phyloP scores from a whole-genome alignment of 2,329 filamentous ascomycete genomes.

The Monilinia vaccinii-corymbosi region DNA sequence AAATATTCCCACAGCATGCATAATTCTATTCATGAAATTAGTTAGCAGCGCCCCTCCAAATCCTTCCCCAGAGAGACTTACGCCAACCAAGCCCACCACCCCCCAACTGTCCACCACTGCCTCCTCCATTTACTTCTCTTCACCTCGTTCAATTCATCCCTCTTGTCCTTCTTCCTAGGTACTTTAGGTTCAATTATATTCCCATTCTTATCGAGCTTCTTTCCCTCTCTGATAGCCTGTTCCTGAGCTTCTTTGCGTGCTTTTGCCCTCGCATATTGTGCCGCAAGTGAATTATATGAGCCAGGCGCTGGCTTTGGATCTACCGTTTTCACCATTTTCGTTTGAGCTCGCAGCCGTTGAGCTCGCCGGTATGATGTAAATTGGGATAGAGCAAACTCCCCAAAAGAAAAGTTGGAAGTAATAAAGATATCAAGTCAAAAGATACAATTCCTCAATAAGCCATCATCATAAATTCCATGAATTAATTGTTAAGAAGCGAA shows the following conservation, averaged over 20 bases:
- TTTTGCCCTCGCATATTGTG: constrained; percentile 28
- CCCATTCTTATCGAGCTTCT: constrained; percentile 10
- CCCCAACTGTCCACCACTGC: constrained; percentile 27
- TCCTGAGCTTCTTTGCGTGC: constrained; percentile 25
- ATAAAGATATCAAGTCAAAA: neutral
- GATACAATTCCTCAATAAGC: neutral
- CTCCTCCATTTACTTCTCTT: constrained; percentile 22
- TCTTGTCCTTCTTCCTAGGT: constrained; percentile 19
- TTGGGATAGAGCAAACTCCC: neutral
- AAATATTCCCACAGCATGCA: constrained; percentile 75
- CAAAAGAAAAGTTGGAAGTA: neutral
- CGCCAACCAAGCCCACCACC: constrained; percentile 29
- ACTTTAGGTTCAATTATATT: neutral
- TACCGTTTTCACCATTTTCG: constrained; percentile 16
- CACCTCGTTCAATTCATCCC: constrained; percentile 24
- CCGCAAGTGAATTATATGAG: constrained; percentile 25
- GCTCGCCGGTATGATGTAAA: neutral
- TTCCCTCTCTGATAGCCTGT: constrained; percentile 14
- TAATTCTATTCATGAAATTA: constrained; percentile 26
- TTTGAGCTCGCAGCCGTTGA: neutral
- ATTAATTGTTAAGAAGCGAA: neutral
- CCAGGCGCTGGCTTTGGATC: constrained; percentile 25
- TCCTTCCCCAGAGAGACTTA: constrained; percentile 18
- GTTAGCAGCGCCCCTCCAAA: constrained; percentile 13
- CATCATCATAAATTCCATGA: neutral